Evolutionary conservation across 805 yeast species (phyloP).

Genomic region (Yarrowia deformans): DNA sequence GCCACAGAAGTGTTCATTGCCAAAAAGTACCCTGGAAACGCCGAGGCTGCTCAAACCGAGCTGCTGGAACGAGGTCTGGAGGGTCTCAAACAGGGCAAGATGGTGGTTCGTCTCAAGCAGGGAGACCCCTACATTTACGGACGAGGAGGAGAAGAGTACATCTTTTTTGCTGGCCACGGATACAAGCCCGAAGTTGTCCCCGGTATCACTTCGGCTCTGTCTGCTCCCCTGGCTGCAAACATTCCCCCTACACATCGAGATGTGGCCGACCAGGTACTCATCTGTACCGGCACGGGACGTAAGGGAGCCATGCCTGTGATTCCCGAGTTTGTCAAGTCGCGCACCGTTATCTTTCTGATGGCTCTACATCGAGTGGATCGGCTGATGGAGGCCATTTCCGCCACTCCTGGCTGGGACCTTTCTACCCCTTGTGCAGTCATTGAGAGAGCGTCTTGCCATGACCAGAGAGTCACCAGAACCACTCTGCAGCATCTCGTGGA

Average conservation of each 20-base stretch:
- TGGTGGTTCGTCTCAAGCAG: constrained; percentile 89
- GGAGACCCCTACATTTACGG: constrained; percentile 98
- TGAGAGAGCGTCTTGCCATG: constrained; percentile 93
- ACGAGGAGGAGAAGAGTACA: constrained; percentile 91
- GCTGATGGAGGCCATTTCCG: constrained; percentile 53
- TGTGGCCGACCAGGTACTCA: constrained; percentile 88
- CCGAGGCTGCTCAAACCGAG: constrained; percentile 91
- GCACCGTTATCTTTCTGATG: constrained; percentile 91
- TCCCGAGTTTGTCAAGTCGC: constrained; percentile 72
- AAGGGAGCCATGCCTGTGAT: constrained; percentile 79
- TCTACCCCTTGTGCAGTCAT: constrained; percentile 81
- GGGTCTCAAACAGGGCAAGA: constrained; percentile 68
- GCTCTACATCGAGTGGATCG: constrained; percentile 73
- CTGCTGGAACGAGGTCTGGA: constrained; percentile 74
- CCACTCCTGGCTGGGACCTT: constrained; percentile 70
- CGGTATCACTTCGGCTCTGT: constrained; percentile 87
- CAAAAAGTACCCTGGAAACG: constrained; percentile 94
- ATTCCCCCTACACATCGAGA: constrained; percentile 94
- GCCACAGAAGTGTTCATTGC: constrained; percentile 83
- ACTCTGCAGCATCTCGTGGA: constrained; percentile 68
- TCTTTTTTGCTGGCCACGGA: constrained; percentile 72
- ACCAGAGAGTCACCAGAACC: constrained; percentile 84
- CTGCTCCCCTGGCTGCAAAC: constrained; percentile 81
- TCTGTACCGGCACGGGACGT: constrained; percentile 95
- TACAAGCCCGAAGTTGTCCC: constrained; percentile 78